A percentile compares a stretch with the other conserved stretches of the same genome.
Evolutionary conservation across 2,329 filamentous ascomycete genomes (phyloP).

Genomic region (Stemphylium vesicarium): DNA sequence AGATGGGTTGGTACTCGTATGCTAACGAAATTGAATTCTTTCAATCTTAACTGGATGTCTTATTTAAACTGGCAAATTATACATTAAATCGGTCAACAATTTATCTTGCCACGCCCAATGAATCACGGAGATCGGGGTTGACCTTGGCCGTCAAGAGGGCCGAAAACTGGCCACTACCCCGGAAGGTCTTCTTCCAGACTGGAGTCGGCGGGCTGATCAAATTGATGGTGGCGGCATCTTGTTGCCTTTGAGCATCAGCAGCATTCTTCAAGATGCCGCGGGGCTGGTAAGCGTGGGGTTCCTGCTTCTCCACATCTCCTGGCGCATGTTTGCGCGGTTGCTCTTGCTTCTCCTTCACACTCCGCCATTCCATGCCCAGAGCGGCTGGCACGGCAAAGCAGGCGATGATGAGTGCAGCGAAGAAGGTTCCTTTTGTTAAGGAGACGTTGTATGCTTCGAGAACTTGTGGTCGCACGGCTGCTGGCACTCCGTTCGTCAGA

Average conservation of each 20-base stretch:
- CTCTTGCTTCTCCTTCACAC: slow-evolving; percentile 60
- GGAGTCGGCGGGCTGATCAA: slow-evolving; percentile 14
- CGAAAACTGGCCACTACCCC: slow-evolving; percentile 32
- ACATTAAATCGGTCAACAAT: not conserved
- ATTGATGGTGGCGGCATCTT: not conserved
- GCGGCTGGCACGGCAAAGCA: slow-evolving; percentile 62
- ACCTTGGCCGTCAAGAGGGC: slow-evolving; percentile 33
- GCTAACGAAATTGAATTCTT: not conserved
- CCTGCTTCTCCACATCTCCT: slow-evolving; percentile 21
- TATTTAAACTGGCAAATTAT: slow-evolving; percentile 1
- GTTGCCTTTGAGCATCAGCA: not conserved
- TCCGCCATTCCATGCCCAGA: slow-evolving; percentile 67
- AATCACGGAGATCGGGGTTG: slow-evolving; percentile 32
- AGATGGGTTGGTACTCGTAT: no score
- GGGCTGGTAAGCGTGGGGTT: not conserved
- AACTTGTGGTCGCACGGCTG: slow-evolving; percentile 18
- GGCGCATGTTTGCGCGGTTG: not conserved
- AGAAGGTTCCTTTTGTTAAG: slow-evolving; percentile 56
- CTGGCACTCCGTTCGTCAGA: slow-evolving; percentile 52
- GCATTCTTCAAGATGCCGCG: slow-evolving; percentile 6
- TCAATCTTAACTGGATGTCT: not conserved
- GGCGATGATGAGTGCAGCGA: slow-evolving; percentile 63
- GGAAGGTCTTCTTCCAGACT: slow-evolving; percentile 25
- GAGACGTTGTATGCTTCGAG: slow-evolving; percentile 40
- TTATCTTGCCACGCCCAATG: slow-evolving; percentile 11